Evolutionary conservation across 805 yeast genomes (phyloP).

Genomic region (Torulaspora microellipsoides): DNA sequence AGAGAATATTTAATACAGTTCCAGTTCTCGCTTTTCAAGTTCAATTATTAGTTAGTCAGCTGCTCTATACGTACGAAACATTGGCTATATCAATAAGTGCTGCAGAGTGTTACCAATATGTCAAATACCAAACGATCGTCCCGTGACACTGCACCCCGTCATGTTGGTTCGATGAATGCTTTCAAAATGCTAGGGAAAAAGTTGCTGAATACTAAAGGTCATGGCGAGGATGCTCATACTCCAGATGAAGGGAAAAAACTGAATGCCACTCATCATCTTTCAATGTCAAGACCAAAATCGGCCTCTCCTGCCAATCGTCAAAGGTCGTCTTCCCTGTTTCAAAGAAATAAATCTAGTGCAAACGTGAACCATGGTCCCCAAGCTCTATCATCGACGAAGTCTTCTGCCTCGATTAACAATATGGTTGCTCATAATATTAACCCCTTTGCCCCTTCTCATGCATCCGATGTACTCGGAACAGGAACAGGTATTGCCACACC

Average conservation of each 20-base stretch:
- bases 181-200: slow-evolving; percentile 18
- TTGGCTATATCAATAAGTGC: no score
- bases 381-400: slow-evolving; percentile 13
- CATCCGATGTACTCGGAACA: slow-evolving; percentile 18
- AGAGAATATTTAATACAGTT: no score
- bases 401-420: slow-evolving; percentile 26
- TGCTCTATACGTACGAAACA: no score
- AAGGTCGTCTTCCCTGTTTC: slow-evolving; percentile 25
- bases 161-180: slow-evolving; percentile 14
- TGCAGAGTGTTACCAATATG: no score
- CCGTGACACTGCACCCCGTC: slow-evolving; percentile 1
- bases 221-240: slow-evolving; percentile 1
- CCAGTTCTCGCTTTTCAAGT: no score
- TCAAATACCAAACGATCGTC: no score
- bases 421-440: slow-evolving; percentile 30
- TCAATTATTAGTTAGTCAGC: no score
- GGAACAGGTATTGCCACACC: slow-evolving; percentile 29
- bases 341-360: slow-evolving; percentile 16
- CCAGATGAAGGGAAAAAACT: slow-evolving; percentile 6
- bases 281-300: slow-evolving; percentile 9
- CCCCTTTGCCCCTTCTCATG: slow-evolving; percentile 22
- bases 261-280: slow-evolving; percentile 3
- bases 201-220: slow-evolving; percentile 6
- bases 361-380: slow-evolving; percentile 5
- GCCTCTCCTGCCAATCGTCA: slow-evolving; percentile 16